Base-by-base conservation (phyloP, 495 filamentous ascomycete species). In the Aspergillus steynii region DNA sequence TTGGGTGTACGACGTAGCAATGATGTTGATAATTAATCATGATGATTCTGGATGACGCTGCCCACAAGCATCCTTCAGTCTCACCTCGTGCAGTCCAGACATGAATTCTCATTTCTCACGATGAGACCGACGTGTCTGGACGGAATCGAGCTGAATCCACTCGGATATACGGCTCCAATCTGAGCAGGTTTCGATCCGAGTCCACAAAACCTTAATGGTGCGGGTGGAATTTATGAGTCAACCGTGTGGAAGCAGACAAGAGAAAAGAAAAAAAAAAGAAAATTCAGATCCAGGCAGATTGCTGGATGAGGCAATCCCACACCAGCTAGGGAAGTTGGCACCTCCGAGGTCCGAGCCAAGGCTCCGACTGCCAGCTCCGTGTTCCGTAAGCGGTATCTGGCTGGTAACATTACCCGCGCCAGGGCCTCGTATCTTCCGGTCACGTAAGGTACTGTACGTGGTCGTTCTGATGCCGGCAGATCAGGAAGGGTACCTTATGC, bases 341-440 rank as follows among this genome's bases (percentile, higher is more conserved):
- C 59, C 65, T 62, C 65, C 65, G 65, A 64, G 57, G 56, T 65
- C 65, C 62, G 65, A 68, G 60, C 31, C 65, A 62, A 64, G 61
- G 31, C 53, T 47, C 53, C 60, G 34, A 53, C 53, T 10, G 47
- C 59, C 45, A 55, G 34, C 34, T 26, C 15, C 34, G 31, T 32
- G 3, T 45, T 55, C 25, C 15, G 28, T 25, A 26, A 15, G 10
- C 27, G 7, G 26, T 28, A 14, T 32, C 28, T 14, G 2, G 10
- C 29, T n/a, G 37, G 37, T 42, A 42, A 10, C 10, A 10, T 56
- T 37, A 46, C 48, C 20, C 31, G 48, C 48, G 2, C 20, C 37
- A 14, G 37, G 37, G 37, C 9, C 37, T 42, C 27, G 50, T 61
- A 54, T 59, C 37, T 31, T 14, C 20, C 47, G 55, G 54, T 62